Conservation (phyloP, 208 protist species). For the Acanthamoeba lenticulata region DNA sequence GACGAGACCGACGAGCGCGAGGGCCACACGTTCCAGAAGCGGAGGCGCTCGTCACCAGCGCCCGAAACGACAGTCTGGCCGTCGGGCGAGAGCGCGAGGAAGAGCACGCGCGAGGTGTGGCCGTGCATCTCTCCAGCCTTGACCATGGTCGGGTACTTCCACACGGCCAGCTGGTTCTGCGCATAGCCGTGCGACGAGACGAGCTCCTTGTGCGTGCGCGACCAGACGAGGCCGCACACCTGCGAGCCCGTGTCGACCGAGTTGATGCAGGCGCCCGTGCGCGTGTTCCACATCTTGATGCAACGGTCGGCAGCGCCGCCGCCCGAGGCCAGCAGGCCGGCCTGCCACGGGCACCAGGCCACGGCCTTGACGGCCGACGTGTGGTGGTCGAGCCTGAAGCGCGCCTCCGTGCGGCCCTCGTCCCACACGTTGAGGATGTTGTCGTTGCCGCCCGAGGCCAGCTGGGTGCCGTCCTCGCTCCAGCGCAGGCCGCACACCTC, state of each 20-base stretch:
- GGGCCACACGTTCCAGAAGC: conserved; percentile 92
- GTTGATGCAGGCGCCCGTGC: conserved; percentile 92
- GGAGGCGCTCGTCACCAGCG: conserved; percentile 89
- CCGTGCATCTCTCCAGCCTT: conserved; percentile 96
- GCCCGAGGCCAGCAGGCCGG: conserved; percentile 96
- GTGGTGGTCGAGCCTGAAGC: conserved; percentile 93
- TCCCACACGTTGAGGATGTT: conserved; percentile 98
- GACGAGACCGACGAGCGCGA: not conserved
- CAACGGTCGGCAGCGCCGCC: conserved; percentile 97
- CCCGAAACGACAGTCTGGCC: conserved; percentile 85
- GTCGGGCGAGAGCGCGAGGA: conserved; percentile 97
- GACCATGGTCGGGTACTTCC: conserved; percentile 98
- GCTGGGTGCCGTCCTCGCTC: conserved; percentile 91
- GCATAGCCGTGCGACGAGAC: conserved; percentile 98
- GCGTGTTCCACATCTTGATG: conserved; percentile 98
- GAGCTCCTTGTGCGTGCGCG: conserved; percentile 94
- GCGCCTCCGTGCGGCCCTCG: conserved; percentile 59
- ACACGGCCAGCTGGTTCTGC: conserved; percentile 98
- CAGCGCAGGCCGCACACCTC: conserved; percentile 98
- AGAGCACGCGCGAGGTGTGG: conserved; percentile 98
- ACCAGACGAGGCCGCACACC: conserved; percentile 96
- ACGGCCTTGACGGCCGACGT: conserved; percentile 94
- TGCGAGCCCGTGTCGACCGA: conserved; percentile 96
- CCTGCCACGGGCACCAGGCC: conserved; percentile 94
- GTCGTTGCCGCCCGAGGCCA: conserved; percentile 99